Evolutionary conservation across 2,329 filamentous ascomycete species (phyloP).

Genomic region (Penicillium concentricum): DNA sequence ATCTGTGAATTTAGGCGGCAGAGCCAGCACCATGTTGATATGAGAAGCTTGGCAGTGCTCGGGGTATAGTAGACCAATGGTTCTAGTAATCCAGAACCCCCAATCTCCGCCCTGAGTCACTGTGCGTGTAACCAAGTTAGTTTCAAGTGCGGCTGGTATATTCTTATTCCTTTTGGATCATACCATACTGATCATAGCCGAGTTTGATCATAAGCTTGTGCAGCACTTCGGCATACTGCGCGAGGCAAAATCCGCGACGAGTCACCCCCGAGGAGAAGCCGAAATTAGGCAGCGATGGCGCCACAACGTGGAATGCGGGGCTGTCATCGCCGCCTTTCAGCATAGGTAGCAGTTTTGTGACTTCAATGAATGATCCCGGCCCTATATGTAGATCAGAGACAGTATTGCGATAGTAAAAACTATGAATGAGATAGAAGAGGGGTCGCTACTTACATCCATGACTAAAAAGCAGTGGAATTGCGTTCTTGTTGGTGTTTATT

Average conservation of each 20-base stretch:
- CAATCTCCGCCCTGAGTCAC: constrained; percentile 66
- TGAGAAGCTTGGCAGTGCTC: constrained; percentile 59
- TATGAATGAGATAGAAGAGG: not conserved
- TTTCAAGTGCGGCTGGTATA: not conserved
- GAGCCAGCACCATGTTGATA: constrained; percentile 57
- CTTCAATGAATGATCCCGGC: constrained; percentile 67
- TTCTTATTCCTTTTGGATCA: not conserved
- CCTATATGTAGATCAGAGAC: constrained; percentile 28
- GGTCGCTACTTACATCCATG: constrained; percentile 59
- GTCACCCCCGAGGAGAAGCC: constrained; percentile 51
- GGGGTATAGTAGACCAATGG: constrained; percentile 61
- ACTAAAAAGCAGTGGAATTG: constrained; percentile 66
- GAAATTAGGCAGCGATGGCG: constrained; percentile 56
- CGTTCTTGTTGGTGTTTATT: constrained; percentile 49
- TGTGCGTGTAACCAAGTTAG: not conserved
- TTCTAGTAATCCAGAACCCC: constrained; percentile 64
- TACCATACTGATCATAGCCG: constrained; percentile 62
- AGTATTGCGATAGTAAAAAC: not conserved
- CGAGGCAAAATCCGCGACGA: constrained; percentile 53
- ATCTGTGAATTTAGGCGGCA: constrained; percentile 50
- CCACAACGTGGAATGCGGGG: constrained; percentile 55
- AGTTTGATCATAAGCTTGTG: constrained; percentile 69
- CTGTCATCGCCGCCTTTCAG: constrained; percentile 35
- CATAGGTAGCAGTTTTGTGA: constrained; percentile 43
- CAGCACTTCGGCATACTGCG: constrained; percentile 64